Evolutionary conservation across 139 green algal species (phyloP).

Genomic region (Chara braunii): DNA sequence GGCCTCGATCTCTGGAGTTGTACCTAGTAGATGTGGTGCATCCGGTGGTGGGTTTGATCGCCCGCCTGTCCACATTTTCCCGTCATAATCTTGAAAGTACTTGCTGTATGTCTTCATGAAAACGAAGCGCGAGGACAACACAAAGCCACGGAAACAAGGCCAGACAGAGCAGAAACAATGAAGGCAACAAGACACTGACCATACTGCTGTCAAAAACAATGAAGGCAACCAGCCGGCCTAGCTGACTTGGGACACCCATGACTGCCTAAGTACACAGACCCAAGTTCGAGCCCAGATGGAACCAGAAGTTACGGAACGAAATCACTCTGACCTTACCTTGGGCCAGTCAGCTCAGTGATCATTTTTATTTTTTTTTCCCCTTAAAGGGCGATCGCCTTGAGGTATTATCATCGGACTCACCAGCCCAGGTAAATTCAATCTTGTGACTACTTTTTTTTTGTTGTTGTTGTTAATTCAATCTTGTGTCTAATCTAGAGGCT

Average conservation of each 20-base stretch:
- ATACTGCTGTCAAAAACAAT: background rate
- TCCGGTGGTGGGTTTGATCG: slow-evolving; percentile 42
- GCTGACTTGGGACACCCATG: background rate
- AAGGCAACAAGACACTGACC: background rate
- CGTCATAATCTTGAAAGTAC: slow-evolving; percentile 53
- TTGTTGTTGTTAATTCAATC: no score
- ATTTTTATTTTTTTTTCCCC: no score
- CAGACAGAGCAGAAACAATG: background rate
- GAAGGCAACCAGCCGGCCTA: background rate
- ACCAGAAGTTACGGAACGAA: no score
- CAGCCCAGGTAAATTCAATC: no score
- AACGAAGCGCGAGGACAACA: background rate
- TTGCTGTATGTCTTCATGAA: slow-evolving; percentile 48
- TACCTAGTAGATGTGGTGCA: slow-evolving; percentile 54
- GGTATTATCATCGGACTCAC: no score
- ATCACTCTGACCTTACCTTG: no score
- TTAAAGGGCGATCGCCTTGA: no score
- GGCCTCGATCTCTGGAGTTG: slow-evolving; percentile 58
- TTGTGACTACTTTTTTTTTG: no score
- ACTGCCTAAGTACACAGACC: no score
- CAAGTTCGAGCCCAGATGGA: no score
- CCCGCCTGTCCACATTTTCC: slow-evolving; percentile 42
- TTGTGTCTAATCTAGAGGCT: no score
- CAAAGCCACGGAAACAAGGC: background rate
- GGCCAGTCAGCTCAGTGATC: no score